Conservation (phyloP, 257 asterid genomes). For the Salvia hispanica region DNA sequence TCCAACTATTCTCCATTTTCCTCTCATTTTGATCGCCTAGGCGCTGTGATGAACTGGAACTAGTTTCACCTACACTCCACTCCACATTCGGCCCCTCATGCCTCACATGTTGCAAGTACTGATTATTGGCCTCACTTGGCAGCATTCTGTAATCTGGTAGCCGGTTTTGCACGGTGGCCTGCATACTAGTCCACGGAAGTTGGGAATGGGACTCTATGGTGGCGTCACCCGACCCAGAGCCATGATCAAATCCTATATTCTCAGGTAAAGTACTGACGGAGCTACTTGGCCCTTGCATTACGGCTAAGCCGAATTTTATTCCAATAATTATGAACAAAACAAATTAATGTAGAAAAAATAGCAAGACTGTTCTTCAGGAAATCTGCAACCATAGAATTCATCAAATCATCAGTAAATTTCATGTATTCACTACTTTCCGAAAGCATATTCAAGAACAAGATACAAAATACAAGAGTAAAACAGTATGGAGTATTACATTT, state of each 20-base stretch:
- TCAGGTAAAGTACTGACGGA: slow-evolving; percentile 69
- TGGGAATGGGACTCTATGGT: slow-evolving; percentile 68
- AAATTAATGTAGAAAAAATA: slow-evolving; percentile 24
- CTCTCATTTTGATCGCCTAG: slow-evolving; percentile 49
- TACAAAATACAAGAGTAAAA: not conserved
- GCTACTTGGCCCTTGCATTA: slow-evolving; percentile 87
- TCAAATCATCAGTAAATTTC: slow-evolving; percentile 16
- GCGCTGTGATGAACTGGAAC: slow-evolving; percentile 53
- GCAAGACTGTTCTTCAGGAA: slow-evolving; percentile 33
- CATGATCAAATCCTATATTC: slow-evolving; percentile 59
- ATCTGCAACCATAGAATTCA: slow-evolving; percentile 44
- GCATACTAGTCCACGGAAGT: slow-evolving; percentile 59
- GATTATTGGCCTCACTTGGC: slow-evolving; percentile 41
- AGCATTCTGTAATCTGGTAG: slow-evolving; percentile 41
- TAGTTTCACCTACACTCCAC: slow-evolving; percentile 73
- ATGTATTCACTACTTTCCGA: not conserved
- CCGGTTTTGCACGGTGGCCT: slow-evolving; percentile 32
- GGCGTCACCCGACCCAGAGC: slow-evolving; percentile 55
- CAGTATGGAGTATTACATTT: not conserved
- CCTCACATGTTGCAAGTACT: slow-evolving; percentile 45
- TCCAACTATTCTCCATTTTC: slow-evolving; percentile 55
- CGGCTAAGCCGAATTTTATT: slow-evolving; percentile 37
- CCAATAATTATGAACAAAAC: slow-evolving; percentile 19
- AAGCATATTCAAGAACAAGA: not conserved
- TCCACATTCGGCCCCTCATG: slow-evolving; percentile 48